Evolutionary conservation across 208 protist species (phyloP).

Genomic region (Phytomonas sp.): DNA sequence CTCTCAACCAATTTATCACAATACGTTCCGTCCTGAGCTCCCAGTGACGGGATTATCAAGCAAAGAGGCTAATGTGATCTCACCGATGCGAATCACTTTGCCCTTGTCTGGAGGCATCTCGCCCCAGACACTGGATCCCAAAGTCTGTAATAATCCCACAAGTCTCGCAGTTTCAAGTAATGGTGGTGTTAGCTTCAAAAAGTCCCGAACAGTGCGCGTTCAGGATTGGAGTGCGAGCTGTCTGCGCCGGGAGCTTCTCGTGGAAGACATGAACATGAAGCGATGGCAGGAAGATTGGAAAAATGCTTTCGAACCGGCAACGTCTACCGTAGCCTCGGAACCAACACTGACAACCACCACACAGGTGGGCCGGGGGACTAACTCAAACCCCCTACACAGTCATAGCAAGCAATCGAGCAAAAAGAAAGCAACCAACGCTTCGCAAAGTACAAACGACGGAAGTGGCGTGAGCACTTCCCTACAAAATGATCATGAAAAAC

Average conservation of each 20-base stretch:
- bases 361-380: not conserved
- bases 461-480: not conserved
- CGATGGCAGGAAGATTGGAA: slow-evolving; percentile 28
- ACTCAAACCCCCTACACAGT: not conserved
- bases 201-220: not conserved
- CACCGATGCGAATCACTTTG: not conserved
- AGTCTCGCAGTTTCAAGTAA: not conserved
- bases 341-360: not conserved
- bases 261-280: slow-evolving; percentile 34
- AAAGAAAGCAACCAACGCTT: not conserved
- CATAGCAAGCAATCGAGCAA: not conserved
- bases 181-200: not conserved
- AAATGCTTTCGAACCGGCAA: slow-evolving; percentile 13
- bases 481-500: not conserved
- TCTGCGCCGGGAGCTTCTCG: slow-evolving; percentile 32
- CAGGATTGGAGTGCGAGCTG: slow-evolving; percentile 13
- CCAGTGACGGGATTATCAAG: not conserved
- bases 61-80: not conserved
- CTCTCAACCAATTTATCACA: not conserved
- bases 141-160: not conserved
- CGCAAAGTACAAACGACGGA: not conserved
- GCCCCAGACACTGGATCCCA: not conserved
- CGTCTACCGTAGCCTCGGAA: not conserved
- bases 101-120: not conserved
- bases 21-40: not conserved